A percentile compares a stretch with the other conserved stretches of the same genome.
phyloP scores from a whole-genome alignment of 768 basidiomycete species.

The Hydnum rufescens region DNA sequence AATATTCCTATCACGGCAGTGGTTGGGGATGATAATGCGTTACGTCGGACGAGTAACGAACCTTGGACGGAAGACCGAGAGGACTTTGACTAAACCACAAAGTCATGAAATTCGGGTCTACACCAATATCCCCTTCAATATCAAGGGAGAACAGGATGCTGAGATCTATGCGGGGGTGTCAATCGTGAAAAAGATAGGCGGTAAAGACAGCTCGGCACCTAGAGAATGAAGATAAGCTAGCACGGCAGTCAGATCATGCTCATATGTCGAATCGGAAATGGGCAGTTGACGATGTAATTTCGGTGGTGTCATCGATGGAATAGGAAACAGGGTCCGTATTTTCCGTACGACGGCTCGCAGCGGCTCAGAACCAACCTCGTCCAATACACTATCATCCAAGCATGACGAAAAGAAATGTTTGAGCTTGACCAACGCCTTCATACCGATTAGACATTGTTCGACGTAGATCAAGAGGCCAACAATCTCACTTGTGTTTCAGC shows the following conservation, averaged over 20 bases:
- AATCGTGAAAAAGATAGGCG: no score
- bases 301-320: constrained; percentile 21
- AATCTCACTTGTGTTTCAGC: constrained; percentile 26
- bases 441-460: neutral
- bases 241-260: constrained; percentile 50
- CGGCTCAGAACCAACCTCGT: constrained; percentile 52
- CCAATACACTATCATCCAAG: constrained; percentile 54
- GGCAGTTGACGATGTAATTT: neutral
- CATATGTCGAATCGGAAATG: constrained; percentile 11
- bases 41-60: constrained; percentile 14
- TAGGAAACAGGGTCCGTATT: constrained; percentile 27
- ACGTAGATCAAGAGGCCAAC: neutral
- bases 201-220: constrained; percentile 28
- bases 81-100: constrained; percentile 70
- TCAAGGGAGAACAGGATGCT: constrained; percentile 57
- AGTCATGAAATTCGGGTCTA: constrained; percentile 69
- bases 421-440: constrained; percentile 35
- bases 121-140: constrained; percentile 75
- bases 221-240: constrained; percentile 73
- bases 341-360: constrained; percentile 44
- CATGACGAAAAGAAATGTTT: constrained; percentile 64
- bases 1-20: neutral
- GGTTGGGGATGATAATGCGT: neutral
- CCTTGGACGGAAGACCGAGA: constrained; percentile 77
- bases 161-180: constrained; percentile 35